A percentile compares a stretch with the other conserved stretches of the same genome.
phyloP scores from a whole-genome alignment of 2,329 filamentous ascomycete genomes.

The Dactylellina haptotyla region DNA sequence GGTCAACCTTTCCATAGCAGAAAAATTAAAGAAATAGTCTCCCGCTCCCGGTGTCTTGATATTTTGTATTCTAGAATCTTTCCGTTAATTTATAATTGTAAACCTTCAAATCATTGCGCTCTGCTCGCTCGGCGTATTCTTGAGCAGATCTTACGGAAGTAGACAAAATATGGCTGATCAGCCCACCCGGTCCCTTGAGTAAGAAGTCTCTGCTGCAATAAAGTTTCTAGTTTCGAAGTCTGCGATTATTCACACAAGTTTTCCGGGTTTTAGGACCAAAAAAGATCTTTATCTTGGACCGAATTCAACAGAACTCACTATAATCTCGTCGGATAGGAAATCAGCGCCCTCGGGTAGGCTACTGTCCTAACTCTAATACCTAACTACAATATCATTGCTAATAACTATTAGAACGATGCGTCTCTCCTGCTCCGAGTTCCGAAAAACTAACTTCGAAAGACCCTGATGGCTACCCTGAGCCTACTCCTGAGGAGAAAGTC shows the following conservation, averaged over 20 bases:
- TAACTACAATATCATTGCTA: background rate
- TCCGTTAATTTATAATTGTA: no score
- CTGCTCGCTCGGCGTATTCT: background rate
- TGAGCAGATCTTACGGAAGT: background rate
- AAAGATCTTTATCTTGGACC: background rate
- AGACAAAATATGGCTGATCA: background rate
- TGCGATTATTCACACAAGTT: background rate
- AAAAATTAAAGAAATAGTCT: background rate
- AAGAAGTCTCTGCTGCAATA: background rate
- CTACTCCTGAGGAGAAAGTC: slow-evolving; percentile 66
- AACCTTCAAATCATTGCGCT: background rate
- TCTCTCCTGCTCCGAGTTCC: background rate
- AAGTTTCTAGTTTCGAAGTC: slow-evolving; percentile 1
- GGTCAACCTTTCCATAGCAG: background rate
- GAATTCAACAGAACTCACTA: background rate
- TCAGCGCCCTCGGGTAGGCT: background rate
- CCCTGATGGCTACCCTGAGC: slow-evolving; percentile 65
- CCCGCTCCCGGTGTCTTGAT: no score
- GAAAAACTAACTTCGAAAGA: background rate
- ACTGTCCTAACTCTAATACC: background rate
- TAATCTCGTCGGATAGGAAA: background rate
- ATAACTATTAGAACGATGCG: background rate
- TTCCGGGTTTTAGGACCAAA: slow-evolving; percentile 4
- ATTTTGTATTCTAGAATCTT: no score
- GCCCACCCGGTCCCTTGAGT: background rate